Evolutionary conservation across 75 land plant genomes (phyloP).

Genomic region (Picea glauca): DNA sequence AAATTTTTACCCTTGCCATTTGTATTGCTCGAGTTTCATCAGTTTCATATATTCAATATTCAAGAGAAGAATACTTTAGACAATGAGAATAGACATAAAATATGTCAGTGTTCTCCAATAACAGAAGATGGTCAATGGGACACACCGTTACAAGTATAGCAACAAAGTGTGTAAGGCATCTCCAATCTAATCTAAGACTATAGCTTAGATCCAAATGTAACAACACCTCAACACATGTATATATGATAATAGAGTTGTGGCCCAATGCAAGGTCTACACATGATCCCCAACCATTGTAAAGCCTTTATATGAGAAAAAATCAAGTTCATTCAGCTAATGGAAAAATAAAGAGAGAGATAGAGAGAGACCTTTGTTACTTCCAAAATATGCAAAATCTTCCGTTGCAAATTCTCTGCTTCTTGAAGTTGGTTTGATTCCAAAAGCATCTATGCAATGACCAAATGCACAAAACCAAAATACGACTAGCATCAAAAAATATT

Average conservation of each 20-base stretch:
- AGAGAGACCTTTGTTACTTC: conserved; percentile 68
- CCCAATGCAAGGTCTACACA: background rate
- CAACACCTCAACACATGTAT: background rate
- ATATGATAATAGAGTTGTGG: background rate
- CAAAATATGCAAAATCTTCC: conserved; percentile 74
- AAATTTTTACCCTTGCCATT: too few relatives aligned
- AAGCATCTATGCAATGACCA: conserved; percentile 42
- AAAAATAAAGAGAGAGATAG: background rate
- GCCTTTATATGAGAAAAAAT: background rate
- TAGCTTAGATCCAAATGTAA: background rate
- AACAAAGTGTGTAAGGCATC: background rate
- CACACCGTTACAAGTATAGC: background rate
- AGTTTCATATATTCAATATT: background rate
- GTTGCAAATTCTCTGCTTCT: conserved; percentile 79
- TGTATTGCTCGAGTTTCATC: background rate
- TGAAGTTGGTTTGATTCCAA: conserved; percentile 38
- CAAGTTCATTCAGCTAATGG: background rate
- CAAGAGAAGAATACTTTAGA: background rate
- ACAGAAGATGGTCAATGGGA: background rate
- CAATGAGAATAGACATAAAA: background rate
- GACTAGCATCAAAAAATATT: background rate
- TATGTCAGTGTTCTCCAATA: background rate
- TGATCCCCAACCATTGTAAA: background rate
- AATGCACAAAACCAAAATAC: background rate
- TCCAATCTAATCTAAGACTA: background rate